phyloP scores from a whole-genome alignment of 805 yeast genomes.

The Kuraishia molischiana region DNA sequence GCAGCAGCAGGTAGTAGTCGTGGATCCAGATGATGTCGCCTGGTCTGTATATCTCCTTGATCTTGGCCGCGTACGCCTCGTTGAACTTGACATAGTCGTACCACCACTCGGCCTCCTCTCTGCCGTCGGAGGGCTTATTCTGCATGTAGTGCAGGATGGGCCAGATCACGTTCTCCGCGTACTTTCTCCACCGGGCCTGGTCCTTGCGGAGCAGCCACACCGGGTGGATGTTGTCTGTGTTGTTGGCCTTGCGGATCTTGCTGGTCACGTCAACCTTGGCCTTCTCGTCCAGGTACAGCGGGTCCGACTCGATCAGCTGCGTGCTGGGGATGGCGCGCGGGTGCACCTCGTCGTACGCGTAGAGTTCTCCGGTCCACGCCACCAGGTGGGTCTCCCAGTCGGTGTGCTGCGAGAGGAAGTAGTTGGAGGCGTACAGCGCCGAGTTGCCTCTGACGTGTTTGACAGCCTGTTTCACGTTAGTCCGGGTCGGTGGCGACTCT shows the following conservation, averaged over 20 bases:
- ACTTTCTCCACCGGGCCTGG: conserved; percentile 77
- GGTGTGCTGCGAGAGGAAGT: conserved; percentile 50
- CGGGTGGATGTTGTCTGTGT: conserved; percentile 58
- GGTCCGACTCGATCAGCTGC: conserved; percentile 38
- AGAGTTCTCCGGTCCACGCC: conserved; percentile 94
- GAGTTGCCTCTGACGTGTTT: conserved; percentile 71
- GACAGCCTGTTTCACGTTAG: too few relatives aligned
- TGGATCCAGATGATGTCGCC: conserved; percentile 94
- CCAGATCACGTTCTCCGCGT: conserved; percentile 89
- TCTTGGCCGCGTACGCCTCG: conserved; percentile 79
- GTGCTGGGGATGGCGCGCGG: conserved; percentile 16
- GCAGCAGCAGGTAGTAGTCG: conserved; percentile 72
- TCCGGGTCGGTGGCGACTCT: too few relatives aligned
- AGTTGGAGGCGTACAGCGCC: conserved; percentile 70
- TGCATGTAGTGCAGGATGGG: conserved; percentile 92
- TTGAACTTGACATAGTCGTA: conserved; percentile 84
- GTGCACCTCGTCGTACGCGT: conserved; percentile 10
- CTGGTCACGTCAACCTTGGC: conserved; percentile 44
- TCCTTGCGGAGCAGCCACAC: conserved; percentile 80
- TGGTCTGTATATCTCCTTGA: conserved; percentile 61
- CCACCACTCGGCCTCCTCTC: conserved; percentile 66
- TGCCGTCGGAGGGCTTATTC: conserved; percentile 60
- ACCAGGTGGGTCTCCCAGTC: conserved; percentile 83
- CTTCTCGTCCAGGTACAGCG: conserved; percentile 44
- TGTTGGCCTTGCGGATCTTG: conserved; percentile 34